Percentiles rank a stretch among this genome's conserved stretches.
Conservation (phyloP, 768 basidiomycete genomes). For the Mycena crocata region DNA sequence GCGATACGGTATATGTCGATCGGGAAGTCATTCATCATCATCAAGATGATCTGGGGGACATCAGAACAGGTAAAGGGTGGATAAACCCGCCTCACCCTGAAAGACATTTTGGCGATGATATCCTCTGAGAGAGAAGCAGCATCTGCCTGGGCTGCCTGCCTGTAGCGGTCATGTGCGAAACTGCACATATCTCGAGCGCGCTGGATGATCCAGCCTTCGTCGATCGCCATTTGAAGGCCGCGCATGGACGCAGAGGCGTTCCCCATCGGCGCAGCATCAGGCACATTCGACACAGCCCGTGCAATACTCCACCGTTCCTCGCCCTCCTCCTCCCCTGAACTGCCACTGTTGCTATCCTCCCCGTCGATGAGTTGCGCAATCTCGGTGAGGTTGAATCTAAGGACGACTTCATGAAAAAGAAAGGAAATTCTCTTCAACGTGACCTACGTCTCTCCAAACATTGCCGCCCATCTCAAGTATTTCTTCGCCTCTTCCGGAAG, state of each 20-base stretch:
- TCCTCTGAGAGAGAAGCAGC: constrained; percentile 61
- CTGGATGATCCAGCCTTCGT: constrained; percentile 81
- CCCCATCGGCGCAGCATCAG: constrained; percentile 52
- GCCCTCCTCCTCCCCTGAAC: constrained; percentile 62
- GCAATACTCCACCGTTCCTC: constrained; percentile 65
- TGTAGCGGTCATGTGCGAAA: constrained; percentile 80
- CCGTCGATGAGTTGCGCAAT: constrained; percentile 80
- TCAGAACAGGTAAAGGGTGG: background rate
- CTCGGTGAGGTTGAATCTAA: constrained; percentile 79
- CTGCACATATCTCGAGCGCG: constrained; percentile 81
- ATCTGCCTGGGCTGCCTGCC: constrained; percentile 77
- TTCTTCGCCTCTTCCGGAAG: constrained; percentile 73
- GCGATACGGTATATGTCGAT: constrained; percentile 76
- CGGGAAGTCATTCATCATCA: constrained; percentile 74
- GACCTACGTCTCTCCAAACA: constrained; percentile 77
- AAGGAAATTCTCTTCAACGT: background rate
- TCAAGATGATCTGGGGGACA: constrained; percentile 67
- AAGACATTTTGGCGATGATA: constrained; percentile 73
- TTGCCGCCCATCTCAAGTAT: constrained; percentile 77
- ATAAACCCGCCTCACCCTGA: constrained; percentile 57
- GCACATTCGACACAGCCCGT: constrained; percentile 60
- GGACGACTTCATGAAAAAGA: constrained; percentile 1
- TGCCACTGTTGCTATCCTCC: constrained; percentile 69
- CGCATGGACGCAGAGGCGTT: constrained; percentile 70
- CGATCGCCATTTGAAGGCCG: constrained; percentile 72